These are phyloP conservation scores for Pythium dissotocum DNA, from an alignment of 352 stramenopile species.

Conservation along the genomic window DNA sequence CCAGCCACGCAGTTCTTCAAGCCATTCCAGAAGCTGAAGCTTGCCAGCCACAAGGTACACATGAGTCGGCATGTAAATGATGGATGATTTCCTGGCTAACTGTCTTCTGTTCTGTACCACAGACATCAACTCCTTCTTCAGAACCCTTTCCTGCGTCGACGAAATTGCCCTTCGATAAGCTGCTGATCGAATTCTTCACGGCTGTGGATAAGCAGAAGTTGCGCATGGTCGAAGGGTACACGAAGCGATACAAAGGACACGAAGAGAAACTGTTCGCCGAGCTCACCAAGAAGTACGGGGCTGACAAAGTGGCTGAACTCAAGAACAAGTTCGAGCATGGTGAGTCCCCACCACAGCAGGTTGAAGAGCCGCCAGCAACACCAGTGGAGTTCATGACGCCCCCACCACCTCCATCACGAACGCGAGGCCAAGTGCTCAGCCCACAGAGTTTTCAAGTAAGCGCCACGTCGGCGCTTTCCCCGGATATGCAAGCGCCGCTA, in stretches of 20 bases:
- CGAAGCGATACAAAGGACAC: constrained; percentile 61
- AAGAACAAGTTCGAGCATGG: constrained; percentile 27
- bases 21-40: constrained; percentile 18
- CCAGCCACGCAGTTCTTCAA: constrained; percentile 25
- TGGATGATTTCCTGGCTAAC: neutral
- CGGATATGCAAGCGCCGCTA: neutral
- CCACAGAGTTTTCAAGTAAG: neutral
- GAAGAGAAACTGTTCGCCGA: constrained; percentile 72
- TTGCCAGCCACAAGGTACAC: constrained; percentile 10
- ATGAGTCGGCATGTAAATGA: neutral
- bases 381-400: neutral
- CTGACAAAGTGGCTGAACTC: constrained; percentile 42
- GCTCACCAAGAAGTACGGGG: constrained; percentile 63
- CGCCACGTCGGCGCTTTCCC: neutral
- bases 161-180: constrained; percentile 35
- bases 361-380: neutral
- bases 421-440: neutral
- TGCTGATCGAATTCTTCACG: constrained; percentile 68
- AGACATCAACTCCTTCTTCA: neutral
- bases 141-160: neutral
- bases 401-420: neutral
- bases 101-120: neutral
- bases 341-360: neutral
- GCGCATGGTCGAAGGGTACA: constrained; percentile 67
- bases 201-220: constrained; percentile 58